Evolutionary conservation across 768 basidiomycete species (phyloP).

Genomic region (Hortiboletus flavorubellus): DNA sequence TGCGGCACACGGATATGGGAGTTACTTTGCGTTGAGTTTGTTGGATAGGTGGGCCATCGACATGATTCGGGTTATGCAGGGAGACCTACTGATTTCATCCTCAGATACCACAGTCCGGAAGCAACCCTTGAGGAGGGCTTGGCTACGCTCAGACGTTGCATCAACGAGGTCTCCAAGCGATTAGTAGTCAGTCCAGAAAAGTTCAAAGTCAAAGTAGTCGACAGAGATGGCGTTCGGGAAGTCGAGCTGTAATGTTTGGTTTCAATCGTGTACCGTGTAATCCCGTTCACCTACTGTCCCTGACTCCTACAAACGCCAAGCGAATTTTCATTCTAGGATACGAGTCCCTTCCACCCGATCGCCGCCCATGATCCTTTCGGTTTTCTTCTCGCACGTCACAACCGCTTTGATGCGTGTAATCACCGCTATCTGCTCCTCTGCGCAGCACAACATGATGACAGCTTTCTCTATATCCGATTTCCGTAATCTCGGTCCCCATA

Average conservation of each 20-base stretch:
- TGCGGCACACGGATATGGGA: slow-evolving; percentile 93
- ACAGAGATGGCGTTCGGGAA: slow-evolving; percentile 85
- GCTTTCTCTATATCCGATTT: slow-evolving; percentile 46
- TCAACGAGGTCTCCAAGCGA: slow-evolving; percentile 84
- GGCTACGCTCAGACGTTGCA: slow-evolving; percentile 78
- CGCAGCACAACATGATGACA: slow-evolving; percentile 4
- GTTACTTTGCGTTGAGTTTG: slow-evolving; percentile 89
- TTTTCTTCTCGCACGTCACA: slow-evolving; percentile 48
- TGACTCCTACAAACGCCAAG: background rate
- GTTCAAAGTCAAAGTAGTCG: slow-evolving; percentile 89
- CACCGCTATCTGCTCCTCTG: slow-evolving; percentile 12
- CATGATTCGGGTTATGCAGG: background rate
- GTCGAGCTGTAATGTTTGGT: slow-evolving; percentile 54
- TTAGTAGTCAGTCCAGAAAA: slow-evolving; percentile 73
- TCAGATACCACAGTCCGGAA: slow-evolving; percentile 87
- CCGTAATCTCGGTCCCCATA: slow-evolving; percentile 55
- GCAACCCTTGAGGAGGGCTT: slow-evolving; percentile 84
- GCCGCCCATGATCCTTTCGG: slow-evolving; percentile 52
- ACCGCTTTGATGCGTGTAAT: slow-evolving; percentile 37
- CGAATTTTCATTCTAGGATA: slow-evolving; percentile 17
- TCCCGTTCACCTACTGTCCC: background rate
- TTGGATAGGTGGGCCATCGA: slow-evolving; percentile 67
- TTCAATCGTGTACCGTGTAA: slow-evolving; percentile 5
- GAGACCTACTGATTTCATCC: background rate
- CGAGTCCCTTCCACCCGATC: slow-evolving; percentile 39